Evolutionary conservation across 2,329 filamentous ascomycete genomes (phyloP).

Genomic region (Ustilaginoidea virens): DNA sequence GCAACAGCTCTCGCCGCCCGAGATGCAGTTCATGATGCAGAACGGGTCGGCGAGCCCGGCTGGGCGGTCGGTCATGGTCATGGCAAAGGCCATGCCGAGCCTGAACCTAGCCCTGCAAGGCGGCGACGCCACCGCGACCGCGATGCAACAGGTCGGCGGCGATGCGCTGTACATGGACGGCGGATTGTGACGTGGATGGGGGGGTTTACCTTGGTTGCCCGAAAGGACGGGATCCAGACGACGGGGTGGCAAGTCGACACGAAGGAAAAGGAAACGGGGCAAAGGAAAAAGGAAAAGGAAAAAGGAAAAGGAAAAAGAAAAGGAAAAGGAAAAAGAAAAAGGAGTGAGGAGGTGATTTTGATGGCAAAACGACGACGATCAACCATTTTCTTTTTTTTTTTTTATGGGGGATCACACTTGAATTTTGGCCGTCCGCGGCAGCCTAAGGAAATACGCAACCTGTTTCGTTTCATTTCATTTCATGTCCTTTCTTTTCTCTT

Average conservation of each 20-base stretch:
- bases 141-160: conserved; percentile 29
- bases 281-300: not conserved
- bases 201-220: too few relatives aligned
- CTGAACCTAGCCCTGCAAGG: conserved; percentile 27
- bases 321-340: too few relatives aligned
- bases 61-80: conserved; percentile 20
- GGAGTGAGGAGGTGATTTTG: too few relatives aligned
- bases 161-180: conserved; percentile 38
- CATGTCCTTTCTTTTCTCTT: too few relatives aligned
- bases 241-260: too few relatives aligned
- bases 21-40: conserved; percentile 27
- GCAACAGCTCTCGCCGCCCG: conserved; percentile 12
- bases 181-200: not conserved
- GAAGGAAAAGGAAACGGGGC: not conserved
- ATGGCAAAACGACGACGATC: too few relatives aligned
- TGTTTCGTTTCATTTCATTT: too few relatives aligned
- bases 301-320: not conserved
- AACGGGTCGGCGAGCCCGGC: conserved; percentile 21
- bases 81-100: conserved; percentile 30
- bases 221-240: too few relatives aligned
- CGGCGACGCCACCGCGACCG: conserved; percentile 26
- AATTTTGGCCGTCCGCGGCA: too few relatives aligned
- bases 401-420: not conserved
- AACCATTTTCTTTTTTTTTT: conserved; percentile 3
- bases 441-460: too few relatives aligned